Evolutionary conservation across 257 asterid species (phyloP).

Genomic region (Solanum sejunctum): DNA sequence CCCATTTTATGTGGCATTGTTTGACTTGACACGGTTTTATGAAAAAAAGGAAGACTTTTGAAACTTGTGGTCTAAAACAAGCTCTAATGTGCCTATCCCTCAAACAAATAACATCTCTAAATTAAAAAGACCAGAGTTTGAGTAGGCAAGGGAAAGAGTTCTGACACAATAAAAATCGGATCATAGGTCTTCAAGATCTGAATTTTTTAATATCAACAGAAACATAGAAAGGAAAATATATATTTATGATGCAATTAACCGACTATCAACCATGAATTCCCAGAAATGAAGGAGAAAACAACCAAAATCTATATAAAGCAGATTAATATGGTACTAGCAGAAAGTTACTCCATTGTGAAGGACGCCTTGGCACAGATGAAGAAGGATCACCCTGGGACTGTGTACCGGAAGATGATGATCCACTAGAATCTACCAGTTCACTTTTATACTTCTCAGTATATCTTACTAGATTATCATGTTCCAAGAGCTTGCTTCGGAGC

Average conservation of each 20-base stretch:
- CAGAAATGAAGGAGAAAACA: neutral
- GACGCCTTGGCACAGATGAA: conserved; percentile 48
- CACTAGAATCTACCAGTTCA: conserved; percentile 42
- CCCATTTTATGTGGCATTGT: too few species aligned
- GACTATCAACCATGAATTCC: neutral
- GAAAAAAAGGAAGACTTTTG: too few species aligned
- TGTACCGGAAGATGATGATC: conserved; percentile 34
- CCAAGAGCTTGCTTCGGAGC: conserved; percentile 65
- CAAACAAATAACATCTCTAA: neutral
- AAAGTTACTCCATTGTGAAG: conserved; percentile 52
- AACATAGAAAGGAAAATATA: neutral
- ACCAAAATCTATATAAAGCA: neutral
- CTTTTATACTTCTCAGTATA: conserved; percentile 63
- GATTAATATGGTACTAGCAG: neutral
- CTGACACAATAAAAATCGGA: neutral
- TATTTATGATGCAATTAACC: neutral
- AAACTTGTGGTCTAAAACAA: too few species aligned
- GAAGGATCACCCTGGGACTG: conserved; percentile 47
- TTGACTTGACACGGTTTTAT: too few species aligned
- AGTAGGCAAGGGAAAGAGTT: neutral
- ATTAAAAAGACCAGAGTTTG: neutral
- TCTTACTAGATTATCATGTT: conserved; percentile 55
- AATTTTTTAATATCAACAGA: neutral
- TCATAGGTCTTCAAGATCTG: neutral
- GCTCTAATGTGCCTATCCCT: neutral